Evolutionary conservation across 495 filamentous ascomycete species (phyloP).

Genomic region (Pyrenula aspistea): DNA sequence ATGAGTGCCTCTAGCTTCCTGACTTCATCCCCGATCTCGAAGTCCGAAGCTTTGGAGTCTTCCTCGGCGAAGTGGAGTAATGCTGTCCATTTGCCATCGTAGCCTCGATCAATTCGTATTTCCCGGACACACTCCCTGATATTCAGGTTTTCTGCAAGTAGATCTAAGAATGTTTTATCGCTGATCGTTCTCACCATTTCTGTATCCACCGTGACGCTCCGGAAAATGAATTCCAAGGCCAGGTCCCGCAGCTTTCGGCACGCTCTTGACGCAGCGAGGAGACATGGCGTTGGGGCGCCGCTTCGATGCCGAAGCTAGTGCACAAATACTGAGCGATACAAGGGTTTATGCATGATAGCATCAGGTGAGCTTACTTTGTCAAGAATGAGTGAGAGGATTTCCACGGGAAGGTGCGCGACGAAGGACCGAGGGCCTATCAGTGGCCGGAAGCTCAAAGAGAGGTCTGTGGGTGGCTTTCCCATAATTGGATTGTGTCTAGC

Average conservation of each 20-base stretch:
- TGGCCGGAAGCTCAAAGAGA: too few species aligned
- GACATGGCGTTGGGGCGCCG: not conserved
- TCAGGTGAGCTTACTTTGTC: not conserved
- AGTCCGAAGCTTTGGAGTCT: too few species aligned
- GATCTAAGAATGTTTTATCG: not conserved
- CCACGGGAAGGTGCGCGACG: not conserved
- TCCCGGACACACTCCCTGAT: not conserved
- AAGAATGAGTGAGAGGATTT: not conserved
- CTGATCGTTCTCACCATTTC: not conserved
- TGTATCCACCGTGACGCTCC: not conserved
- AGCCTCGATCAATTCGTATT: not conserved
- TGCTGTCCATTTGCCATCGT: not conserved
- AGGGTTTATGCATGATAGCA: too few species aligned
- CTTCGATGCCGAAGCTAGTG: not conserved
- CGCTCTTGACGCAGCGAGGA: not conserved
- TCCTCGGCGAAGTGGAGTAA: too few species aligned
- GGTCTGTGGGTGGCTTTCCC: too few species aligned
- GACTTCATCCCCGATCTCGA: too few species aligned
- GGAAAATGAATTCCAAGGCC: not conserved
- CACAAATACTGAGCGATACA: not conserved
- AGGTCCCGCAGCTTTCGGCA: not conserved
- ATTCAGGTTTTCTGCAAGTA: not conserved
- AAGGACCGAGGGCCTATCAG: too few species aligned
- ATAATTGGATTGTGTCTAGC: too few species aligned
- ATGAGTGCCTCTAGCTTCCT: not conserved